Evolutionary conservation across 2,329 filamentous ascomycete species (phyloP).

Genomic region (Fusarium subglutinans): DNA sequence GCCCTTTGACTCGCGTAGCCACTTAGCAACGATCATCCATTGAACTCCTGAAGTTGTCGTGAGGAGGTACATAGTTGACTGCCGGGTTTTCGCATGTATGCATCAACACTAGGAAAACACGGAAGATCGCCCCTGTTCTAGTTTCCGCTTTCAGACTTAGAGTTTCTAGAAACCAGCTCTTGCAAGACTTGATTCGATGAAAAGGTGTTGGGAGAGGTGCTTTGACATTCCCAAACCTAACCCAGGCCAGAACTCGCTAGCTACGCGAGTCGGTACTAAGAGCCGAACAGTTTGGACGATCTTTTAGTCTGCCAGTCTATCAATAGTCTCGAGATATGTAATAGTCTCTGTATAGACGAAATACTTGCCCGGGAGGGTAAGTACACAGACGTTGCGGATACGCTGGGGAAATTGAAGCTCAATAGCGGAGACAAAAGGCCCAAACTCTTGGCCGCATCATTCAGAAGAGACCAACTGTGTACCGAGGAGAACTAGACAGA

Average conservation of each 20-base stretch:
- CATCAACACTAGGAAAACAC: background rate
- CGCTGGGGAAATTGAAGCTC: background rate
- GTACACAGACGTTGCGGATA: background rate
- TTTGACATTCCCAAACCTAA: background rate
- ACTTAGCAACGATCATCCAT: background rate
- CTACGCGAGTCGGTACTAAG: background rate
- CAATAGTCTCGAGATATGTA: background rate
- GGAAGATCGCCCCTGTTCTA: background rate
- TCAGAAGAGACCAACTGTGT: background rate
- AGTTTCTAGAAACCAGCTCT: background rate
- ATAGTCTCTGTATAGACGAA: background rate
- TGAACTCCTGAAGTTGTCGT: background rate
- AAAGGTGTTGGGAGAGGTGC: background rate
- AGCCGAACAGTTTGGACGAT: background rate
- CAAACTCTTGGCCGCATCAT: background rate
- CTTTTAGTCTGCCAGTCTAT: background rate
- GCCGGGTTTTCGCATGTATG: background rate
- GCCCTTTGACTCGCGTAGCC: background rate
- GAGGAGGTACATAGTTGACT: background rate
- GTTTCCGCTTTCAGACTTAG: background rate
- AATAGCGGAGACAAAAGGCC: background rate
- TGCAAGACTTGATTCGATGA: background rate
- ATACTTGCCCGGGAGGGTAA: background rate
- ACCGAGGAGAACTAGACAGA: background rate
- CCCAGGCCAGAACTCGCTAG: background rate